These are phyloP conservation scores for Persicaria tinctoria DNA, from an alignment of 148 eudicot species.

Conservation along the genomic window DNA sequence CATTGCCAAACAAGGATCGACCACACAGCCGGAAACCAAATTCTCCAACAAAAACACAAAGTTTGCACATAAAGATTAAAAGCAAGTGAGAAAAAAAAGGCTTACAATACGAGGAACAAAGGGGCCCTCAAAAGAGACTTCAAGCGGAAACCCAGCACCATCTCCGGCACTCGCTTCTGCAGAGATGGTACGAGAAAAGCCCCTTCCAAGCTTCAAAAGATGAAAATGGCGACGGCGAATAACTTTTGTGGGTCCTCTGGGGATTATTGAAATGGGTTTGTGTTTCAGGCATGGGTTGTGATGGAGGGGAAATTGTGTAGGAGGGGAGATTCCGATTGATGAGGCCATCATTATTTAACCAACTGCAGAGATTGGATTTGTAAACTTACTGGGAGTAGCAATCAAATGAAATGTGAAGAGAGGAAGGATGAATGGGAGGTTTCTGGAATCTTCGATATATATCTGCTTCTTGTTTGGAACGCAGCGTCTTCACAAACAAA, in stretches of 20 bases:
- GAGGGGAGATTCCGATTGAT: not conserved
- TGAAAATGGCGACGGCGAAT: constrained; percentile 6
- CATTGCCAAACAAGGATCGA: too few species aligned
- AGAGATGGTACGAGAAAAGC: not conserved
- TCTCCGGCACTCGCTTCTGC: constrained; percentile 6
- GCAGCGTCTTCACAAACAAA: not conserved
- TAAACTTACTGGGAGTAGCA: not conserved
- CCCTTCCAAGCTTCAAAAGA: not conserved
- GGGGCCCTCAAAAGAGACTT: constrained; percentile 8
- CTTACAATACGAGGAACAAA: constrained; percentile 1
- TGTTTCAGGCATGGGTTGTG: not conserved
- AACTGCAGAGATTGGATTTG: not conserved
- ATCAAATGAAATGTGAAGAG: not conserved
- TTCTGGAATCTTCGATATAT: not conserved
- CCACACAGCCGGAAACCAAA: not conserved
- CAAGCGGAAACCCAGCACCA: not conserved
- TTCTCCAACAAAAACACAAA: not conserved
- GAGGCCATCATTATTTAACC: not conserved
- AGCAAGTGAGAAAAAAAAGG: not conserved
- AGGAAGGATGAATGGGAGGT: not conserved
- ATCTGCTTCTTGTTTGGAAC: not conserved
- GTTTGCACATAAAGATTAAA: not conserved
- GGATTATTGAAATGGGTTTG: not conserved
- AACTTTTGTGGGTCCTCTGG: not conserved
- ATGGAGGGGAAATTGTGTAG: not conserved